Evolutionary conservation across 495 filamentous ascomycete genomes (phyloP).

Genomic region (Saxispiralis lemnorum): DNA sequence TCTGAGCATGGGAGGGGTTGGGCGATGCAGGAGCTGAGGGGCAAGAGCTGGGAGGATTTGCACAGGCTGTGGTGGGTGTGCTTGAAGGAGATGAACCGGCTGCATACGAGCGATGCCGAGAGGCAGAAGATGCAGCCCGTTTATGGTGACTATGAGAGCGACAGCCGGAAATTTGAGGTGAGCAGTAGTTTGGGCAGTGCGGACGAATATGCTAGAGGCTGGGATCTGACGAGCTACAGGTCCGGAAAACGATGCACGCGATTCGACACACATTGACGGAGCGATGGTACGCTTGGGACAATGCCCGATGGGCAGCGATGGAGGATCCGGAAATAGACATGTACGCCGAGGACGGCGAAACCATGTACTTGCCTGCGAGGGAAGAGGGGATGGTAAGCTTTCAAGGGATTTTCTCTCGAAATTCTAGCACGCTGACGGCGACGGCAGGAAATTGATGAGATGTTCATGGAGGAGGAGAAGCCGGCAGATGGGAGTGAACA

Average conservation of each 20-base stretch:
- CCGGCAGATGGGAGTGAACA: no score
- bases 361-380: constrained; percentile 30
- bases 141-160: constrained; percentile 49
- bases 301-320: constrained; percentile 54
- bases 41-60: constrained; percentile 85
- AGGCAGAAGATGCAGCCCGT: constrained; percentile 38
- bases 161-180: constrained; percentile 43
- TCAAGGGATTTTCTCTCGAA: no score
- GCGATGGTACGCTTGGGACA: constrained; percentile 76
- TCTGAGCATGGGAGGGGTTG: constrained; percentile 49
- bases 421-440: no score
- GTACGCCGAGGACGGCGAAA: constrained; percentile 11
- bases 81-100: constrained; percentile 74
- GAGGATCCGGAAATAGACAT: constrained; percentile 45
- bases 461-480: no score
- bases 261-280: constrained; percentile 80
- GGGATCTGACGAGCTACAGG: constrained; percentile 21
- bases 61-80: constrained; percentile 92
- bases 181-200: constrained; percentile 15
- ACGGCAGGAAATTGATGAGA: no score
- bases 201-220: background rate
- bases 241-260: constrained; percentile 49
- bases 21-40: constrained; percentile 71
- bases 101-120: constrained; percentile 60
- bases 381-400: constrained; percentile 4